Base-by-base conservation (phyloP, 2,329 filamentous ascomycete species). In the Xylariomycetidae sp. region DNA sequence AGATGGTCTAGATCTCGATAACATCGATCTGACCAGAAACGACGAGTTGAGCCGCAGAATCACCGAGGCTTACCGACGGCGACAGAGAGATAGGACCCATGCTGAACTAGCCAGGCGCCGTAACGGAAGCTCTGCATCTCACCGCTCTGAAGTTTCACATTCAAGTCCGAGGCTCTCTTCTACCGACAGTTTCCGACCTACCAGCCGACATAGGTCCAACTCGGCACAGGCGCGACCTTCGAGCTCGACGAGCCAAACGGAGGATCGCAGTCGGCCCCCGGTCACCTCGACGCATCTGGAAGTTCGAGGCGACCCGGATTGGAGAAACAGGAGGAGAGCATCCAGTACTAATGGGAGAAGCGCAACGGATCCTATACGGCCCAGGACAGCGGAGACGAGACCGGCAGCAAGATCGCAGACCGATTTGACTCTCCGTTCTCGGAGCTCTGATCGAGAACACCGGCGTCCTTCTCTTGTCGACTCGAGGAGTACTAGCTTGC, bases 21-120 rank as follows among this genome's bases (percentile, higher is more conserved):
- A 89, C 44, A 80, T 96, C 34, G 88, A 90, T 42, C 71, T 88
- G 12, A 77, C 69, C 30, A 85, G 88, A 50, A 88, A 96, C 54
- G 88, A 96, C 51, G 87, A 94, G 51, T 77, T 97, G 12, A 94
- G 86, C 44, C 85, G 90, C 51, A 80, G 85, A 38, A 95, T 97
- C 48, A 89, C 88, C 2, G 86, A 94, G 51, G 88, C 88, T 2
- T 95, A 94, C 53, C 71, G 86, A 37, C 74, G 86, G 41, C 73
- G 87, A 18, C 87, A 94, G 52, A 74, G 72, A 27, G 78, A 81
- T 41, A 65, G 76, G 38, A 56, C 67, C n/a, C 68, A 74, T 10
- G 62, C 64, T 25, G 69, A 74, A 49, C 50, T 63, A 14, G 56
- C 59, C 9, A 62, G 67, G 47, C 67, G 68, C 40, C 69, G 59